A percentile compares a stretch with the other conserved stretches of the same genome.
Evolutionary conservation across 1,139 yeast genomes (phyloP).

Genomic region (Hansenula sp.): DNA sequence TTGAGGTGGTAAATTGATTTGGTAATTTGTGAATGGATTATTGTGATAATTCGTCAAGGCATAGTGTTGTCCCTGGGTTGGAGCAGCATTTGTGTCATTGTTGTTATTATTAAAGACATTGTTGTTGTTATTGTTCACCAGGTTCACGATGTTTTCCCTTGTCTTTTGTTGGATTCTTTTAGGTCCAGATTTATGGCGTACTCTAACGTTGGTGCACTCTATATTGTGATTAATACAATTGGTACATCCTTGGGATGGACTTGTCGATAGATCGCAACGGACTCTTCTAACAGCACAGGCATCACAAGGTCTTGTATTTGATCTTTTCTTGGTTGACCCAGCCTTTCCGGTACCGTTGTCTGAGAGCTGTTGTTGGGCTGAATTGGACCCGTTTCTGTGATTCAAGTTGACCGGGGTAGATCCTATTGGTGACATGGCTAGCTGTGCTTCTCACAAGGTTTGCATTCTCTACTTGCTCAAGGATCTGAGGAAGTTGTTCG

Average conservation of each 20-base stretch:
- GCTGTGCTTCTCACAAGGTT: too few relatives aligned
- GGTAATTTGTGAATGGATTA: neutral
- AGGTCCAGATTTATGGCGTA: slow-evolving; percentile 22
- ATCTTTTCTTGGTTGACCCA: slow-evolving; percentile 3
- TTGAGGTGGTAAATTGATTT: neutral
- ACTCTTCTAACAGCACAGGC: slow-evolving; percentile 23
- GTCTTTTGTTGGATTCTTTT: slow-evolving; percentile 20
- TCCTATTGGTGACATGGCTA: too few relatives aligned
- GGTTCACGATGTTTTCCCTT: slow-evolving; percentile 13
- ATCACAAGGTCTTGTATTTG: slow-evolving; percentile 20
- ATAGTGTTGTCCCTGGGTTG: neutral
- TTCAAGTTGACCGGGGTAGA: too few relatives aligned
- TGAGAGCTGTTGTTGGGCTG: neutral
- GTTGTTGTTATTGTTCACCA: slow-evolving; percentile 3
- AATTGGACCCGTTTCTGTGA: neutral
- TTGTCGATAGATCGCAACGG: slow-evolving; percentile 16
- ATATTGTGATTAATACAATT: slow-evolving; percentile 19
- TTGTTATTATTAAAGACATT: neutral
- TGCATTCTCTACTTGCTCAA: too few relatives aligned
- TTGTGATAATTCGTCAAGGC: neutral
- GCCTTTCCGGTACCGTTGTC: too few relatives aligned
- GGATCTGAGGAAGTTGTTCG: too few relatives aligned
- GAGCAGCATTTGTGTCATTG: neutral
- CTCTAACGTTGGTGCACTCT: slow-evolving; percentile 19
- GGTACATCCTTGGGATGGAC: slow-evolving; percentile 12